Percentiles rank a stretch among this genome's conserved stretches.
Evolutionary conservation across 345 rosid genomes (phyloP).

Genomic region (Aquilaria malaccensis): DNA sequence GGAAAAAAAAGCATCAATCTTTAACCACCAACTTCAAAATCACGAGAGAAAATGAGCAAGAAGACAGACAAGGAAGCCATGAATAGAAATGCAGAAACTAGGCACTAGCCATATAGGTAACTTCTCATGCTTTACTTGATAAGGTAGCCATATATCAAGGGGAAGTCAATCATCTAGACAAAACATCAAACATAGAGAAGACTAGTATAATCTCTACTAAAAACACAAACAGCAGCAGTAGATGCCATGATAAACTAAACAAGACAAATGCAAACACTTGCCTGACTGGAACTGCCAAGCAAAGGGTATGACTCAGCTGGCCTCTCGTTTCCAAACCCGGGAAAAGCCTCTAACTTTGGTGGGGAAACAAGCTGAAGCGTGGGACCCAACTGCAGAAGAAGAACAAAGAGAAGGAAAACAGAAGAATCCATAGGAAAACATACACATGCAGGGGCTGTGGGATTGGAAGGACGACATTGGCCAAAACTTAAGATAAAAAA

Average conservation of each 20-base stretch:
- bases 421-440: background rate
- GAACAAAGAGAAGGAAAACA: background rate
- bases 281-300: background rate
- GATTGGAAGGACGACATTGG: background rate
- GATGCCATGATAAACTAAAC: background rate
- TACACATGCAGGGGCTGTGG: too few species aligned
- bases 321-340: background rate
- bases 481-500: constrained; percentile 4
- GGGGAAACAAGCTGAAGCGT: background rate
- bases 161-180: background rate
- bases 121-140: too few species aligned
- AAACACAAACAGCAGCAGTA: background rate
- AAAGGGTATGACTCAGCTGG: background rate
- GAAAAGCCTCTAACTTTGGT: background rate
- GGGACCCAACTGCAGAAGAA: background rate
- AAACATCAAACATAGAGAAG: background rate
- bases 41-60: too few species aligned
- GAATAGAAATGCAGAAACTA: too few species aligned
- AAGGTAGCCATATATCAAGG: background rate
- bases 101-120: too few species aligned
- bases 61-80: too few species aligned
- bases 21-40: too few species aligned
- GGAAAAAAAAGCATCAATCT: too few species aligned
- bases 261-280: background rate
- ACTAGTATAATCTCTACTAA: too few species aligned